Percentiles rank a stretch among this genome's conserved stretches.
Conservation (phyloP, 228 moss, liverwort and hornwort genomes). For the Sphagnum fallax region DNA sequence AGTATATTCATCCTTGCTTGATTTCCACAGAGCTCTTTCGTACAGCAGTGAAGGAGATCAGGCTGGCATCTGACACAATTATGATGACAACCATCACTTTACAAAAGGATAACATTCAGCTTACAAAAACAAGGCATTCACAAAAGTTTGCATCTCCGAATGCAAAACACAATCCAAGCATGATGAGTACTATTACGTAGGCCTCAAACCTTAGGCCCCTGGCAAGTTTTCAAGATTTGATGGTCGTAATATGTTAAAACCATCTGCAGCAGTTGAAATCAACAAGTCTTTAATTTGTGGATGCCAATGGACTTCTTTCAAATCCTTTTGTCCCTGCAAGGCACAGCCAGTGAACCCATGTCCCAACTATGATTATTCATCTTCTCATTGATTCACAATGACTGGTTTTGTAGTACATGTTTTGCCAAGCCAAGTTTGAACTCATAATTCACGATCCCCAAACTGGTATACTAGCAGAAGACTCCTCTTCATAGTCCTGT, state of each 20-base stretch:
- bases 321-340: slow-evolving; percentile 71
- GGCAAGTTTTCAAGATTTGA: slow-evolving; percentile 87
- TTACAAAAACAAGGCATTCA: too few relatives aligned
- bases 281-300: slow-evolving; percentile 93
- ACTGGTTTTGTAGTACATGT: not conserved
- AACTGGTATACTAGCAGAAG: not conserved
- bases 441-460: not conserved
- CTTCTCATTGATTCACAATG: too few relatives aligned
- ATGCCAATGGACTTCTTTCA: slow-evolving; percentile 92
- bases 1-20: too few relatives aligned
- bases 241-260: slow-evolving; percentile 80
- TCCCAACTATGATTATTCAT: too few relatives aligned
- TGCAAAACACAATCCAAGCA: too few relatives aligned
- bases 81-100: too few relatives aligned
- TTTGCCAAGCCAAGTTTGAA: not conserved
- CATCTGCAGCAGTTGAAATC: slow-evolving; percentile 80
- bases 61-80: too few relatives aligned
- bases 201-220: slow-evolving; percentile 12
- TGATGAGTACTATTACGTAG: too few relatives aligned
- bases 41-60: too few relatives aligned
- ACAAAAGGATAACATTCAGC: too few relatives aligned
- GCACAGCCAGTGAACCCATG: not conserved
- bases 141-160: too few relatives aligned
- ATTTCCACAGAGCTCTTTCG: too few relatives aligned
- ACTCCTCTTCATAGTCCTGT: not conserved